A percentile compares a stretch with the other conserved stretches of the same genome.
Conservation (phyloP, 2,329 filamentous ascomycete species). For the Paraconiothyrium sp. region DNA sequence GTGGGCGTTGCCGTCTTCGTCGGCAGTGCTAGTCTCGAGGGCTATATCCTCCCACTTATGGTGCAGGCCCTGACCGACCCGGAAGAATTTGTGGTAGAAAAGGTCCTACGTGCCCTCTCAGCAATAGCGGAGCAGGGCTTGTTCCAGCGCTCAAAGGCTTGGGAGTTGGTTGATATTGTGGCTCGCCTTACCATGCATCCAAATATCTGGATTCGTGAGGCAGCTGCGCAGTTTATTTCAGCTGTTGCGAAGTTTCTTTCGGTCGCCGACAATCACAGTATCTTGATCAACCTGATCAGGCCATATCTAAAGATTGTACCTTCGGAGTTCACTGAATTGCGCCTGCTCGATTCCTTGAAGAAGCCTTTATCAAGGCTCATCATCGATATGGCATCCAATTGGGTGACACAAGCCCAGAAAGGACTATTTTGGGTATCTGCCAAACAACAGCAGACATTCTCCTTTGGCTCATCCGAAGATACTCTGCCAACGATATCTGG, state of each 20-base stretch:
- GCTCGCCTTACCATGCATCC: slow-evolving; percentile 91
- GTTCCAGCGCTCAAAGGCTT: slow-evolving; percentile 82
- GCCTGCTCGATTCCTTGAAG: slow-evolving; percentile 83
- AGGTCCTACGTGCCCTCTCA: slow-evolving; percentile 85
- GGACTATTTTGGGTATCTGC: slow-evolving; percentile 88
- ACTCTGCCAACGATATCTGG: slow-evolving; percentile 64
- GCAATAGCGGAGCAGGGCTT: slow-evolving; percentile 89
- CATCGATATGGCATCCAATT: slow-evolving; percentile 84
- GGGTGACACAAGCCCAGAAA: slow-evolving; percentile 83
- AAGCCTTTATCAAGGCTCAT: slow-evolving; percentile 80
- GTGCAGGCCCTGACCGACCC: slow-evolving; percentile 91
- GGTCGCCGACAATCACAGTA: slow-evolving; percentile 81
- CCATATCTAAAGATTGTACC: slow-evolving; percentile 82
- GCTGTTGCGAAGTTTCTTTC: slow-evolving; percentile 79
- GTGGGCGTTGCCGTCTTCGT: slow-evolving; percentile 92
- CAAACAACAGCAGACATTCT: slow-evolving; percentile 75
- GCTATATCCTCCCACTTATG: slow-evolving; percentile 96
- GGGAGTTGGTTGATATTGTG: slow-evolving; percentile 86
- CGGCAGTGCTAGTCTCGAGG: slow-evolving; percentile 87
- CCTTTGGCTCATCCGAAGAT: slow-evolving; percentile 67
- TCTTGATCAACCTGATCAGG: slow-evolving; percentile 80
- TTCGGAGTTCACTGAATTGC: slow-evolving; percentile 74
- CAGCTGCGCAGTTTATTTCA: slow-evolving; percentile 83
- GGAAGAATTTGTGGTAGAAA: slow-evolving; percentile 93
- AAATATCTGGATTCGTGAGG: slow-evolving; percentile 93